Percentiles rank a stretch among this genome's conserved stretches.
phyloP scores from a whole-genome alignment of 2,329 filamentous ascomycete genomes.

The Pseudofabraea citricarpa region DNA sequence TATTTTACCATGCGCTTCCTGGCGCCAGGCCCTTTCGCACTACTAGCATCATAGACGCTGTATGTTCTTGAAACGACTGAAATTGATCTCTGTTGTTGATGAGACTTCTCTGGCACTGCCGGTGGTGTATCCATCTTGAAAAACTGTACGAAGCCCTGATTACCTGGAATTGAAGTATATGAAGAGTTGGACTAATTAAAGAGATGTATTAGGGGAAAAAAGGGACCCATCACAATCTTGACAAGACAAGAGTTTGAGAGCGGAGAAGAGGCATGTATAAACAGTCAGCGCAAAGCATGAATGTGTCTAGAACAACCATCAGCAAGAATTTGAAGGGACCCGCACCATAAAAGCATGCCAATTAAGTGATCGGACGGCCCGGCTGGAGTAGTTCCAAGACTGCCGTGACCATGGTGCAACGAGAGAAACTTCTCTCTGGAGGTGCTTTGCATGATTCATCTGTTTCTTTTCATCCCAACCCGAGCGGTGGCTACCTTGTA shows the following conservation, averaged over 20 bases:
- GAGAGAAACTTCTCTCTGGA: neutral
- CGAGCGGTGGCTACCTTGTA: neutral
- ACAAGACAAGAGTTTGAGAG: too few species aligned
- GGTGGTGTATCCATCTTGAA: constrained; percentile 1
- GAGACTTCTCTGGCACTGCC: neutral
- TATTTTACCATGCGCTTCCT: neutral
- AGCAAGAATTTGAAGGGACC: too few species aligned
- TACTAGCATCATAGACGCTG: neutral
- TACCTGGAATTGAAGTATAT: too few species aligned
- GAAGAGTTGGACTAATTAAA: too few species aligned
- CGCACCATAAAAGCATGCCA: too few species aligned
- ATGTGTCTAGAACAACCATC: too few species aligned
- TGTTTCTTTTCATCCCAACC: neutral
- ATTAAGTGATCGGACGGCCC: neutral
- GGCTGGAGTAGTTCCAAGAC: neutral
- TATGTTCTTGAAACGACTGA: neutral
- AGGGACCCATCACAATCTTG: too few species aligned
- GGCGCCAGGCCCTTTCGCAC: neutral
- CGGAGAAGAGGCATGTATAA: too few species aligned
- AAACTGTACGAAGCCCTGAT: too few species aligned
- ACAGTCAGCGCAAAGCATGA: too few species aligned
- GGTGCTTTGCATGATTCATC: neutral
- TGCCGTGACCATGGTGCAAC: neutral
- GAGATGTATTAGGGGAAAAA: too few species aligned
- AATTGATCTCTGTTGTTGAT: neutral